Percentiles rank a stretch among this genome's conserved stretches.
Evolutionary conservation across 257 asterid species (phyloP).

Genomic region (Scutellaria baicalensis): DNA sequence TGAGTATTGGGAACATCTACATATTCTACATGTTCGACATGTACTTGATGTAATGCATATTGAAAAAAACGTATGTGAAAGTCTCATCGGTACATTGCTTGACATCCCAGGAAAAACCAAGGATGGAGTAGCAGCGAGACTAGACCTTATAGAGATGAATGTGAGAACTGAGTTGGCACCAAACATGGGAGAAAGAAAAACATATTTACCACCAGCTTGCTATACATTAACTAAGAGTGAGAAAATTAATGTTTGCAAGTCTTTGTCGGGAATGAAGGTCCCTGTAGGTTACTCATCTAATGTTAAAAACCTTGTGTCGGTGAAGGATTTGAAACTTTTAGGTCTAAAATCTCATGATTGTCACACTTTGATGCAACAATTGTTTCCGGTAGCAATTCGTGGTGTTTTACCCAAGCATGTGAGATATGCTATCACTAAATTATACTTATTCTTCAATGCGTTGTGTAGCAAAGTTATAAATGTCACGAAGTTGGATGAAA

Average conservation of each 20-base stretch:
- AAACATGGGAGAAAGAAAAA: background rate
- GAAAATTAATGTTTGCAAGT: background rate
- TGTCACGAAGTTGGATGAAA: too few species aligned
- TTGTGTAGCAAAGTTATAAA: too few species aligned
- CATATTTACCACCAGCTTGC: background rate
- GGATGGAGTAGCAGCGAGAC: background rate
- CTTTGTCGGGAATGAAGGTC: background rate
- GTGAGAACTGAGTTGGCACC: background rate
- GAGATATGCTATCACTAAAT: too few species aligned
- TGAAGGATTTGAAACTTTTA: background rate
- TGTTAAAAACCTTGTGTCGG: background rate
- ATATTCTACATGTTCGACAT: background rate
- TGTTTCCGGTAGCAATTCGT: background rate
- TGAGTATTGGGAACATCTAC: background rate
- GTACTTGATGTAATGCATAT: background rate
- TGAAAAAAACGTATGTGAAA: background rate
- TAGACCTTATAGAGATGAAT: background rate
- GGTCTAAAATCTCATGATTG: background rate
- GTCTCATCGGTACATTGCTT: background rate
- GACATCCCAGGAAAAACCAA: background rate
- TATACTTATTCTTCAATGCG: too few species aligned
- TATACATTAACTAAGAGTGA: background rate
- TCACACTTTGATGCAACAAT: background rate
- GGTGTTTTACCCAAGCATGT: background rate
- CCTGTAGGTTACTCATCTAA: background rate